Percentiles rank a stretch among this genome's conserved stretches.
phyloP scores from a whole-genome alignment of 257 asterid species.

The Nicotiana noctiflora region DNA sequence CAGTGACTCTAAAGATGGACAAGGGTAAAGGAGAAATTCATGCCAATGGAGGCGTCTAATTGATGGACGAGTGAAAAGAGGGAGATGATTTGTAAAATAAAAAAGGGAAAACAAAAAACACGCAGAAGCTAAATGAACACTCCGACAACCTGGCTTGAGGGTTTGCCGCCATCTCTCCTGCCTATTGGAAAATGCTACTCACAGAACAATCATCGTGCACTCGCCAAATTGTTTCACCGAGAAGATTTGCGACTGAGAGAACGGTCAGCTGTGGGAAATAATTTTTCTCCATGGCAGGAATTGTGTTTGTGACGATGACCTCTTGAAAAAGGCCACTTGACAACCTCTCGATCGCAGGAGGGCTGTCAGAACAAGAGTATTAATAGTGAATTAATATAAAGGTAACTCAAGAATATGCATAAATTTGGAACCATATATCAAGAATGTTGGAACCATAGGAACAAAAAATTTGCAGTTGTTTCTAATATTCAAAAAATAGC shows the following conservation, averaged over 20 bases:
- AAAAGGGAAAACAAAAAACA: neutral
- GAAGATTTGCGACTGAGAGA: conserved; percentile 80
- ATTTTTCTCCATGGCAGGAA: conserved; percentile 72
- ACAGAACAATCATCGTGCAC: conserved; percentile 92
- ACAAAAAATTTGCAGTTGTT: neutral
- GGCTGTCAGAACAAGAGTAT: conserved; percentile 40
- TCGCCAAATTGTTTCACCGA: conserved; percentile 98
- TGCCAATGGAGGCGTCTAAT: conserved; percentile 1
- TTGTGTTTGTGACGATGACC: conserved; percentile 80
- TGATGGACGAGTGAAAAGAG: neutral
- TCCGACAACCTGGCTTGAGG: neutral
- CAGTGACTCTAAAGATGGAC: neutral
- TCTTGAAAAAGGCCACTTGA: conserved; percentile 91
- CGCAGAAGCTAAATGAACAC: neutral
- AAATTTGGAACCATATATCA: neutral
- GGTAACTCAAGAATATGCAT: neutral
- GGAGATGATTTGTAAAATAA: neutral
- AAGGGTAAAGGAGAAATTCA: neutral
- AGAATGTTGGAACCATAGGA: neutral
- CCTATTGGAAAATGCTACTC: conserved; percentile 85
- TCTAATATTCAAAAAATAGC: neutral
- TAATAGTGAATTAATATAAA: neutral
- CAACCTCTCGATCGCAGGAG: conserved; percentile 89
- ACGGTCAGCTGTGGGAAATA: conserved; percentile 80
- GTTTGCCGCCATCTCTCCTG: neutral